Base-by-base conservation (phyloP, 441 rosid genomes). In the Viola pubescens region DNA sequence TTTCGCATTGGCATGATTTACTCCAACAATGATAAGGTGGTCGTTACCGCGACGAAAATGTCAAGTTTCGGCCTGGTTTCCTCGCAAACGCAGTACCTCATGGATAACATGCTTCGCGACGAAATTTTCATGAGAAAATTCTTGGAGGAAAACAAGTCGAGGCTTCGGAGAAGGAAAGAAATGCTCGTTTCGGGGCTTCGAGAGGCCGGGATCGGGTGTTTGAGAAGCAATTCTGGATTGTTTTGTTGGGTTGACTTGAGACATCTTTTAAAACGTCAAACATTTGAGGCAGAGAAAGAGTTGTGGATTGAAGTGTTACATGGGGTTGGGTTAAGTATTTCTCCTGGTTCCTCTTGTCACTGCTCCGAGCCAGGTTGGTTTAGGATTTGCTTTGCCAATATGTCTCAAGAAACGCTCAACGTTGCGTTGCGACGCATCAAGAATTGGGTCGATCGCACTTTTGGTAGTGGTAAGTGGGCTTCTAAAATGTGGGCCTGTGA, bases 221-320 rank as follows among this genome's bases (percentile, higher is more conserved):
- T 91, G 10, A 56, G 81, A 65, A 82, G 95, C 75, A 88, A 88
- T 63, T 87, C 96, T 0, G 95, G 96, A 9, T 71, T 91, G 75
- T 88, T 91, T 66, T 85, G 92, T 58, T 91, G 96, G 96, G 95
- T 83, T 43, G 97, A 91, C 79, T 81, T 91, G 98, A 77, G 94
- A 53, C 88, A 80, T 61, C 79, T 91, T 3, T 73, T 91, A 70
- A 77, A 63, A 14, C 72, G 78, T 4, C 77, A 72, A 68, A 85
- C 85, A 1, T 87, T 87, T 49, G 81, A 83, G 68, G 97, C 88
- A 5, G 98, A 91, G 72, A 77, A 79, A 59, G 89, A 87, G 53
- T 79, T 91, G 4, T 89, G 98, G 98, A 76, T 80, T 63, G 75
- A 78, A 72, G 87, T 91, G 37, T 75, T 91, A 39, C 72, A 78